Evolutionary conservation across 1,284 basidiomycete species (phyloP).

Genomic region (Apiotrichum sp.): DNA sequence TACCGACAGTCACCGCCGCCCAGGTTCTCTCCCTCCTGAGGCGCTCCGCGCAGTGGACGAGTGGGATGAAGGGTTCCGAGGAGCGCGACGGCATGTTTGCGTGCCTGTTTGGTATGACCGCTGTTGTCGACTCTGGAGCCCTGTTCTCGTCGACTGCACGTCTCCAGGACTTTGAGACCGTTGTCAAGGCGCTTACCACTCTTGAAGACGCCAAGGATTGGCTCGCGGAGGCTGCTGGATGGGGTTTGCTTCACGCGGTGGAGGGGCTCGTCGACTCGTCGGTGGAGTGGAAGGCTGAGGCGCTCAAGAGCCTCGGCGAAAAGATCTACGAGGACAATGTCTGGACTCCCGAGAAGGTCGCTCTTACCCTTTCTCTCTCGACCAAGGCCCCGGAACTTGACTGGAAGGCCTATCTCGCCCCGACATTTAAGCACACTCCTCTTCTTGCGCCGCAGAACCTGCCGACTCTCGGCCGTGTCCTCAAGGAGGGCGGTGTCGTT

Average conservation of each 20-base stretch:
- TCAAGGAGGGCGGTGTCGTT: constrained; percentile 54
- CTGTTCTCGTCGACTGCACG: constrained; percentile 60
- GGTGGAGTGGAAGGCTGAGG: constrained; percentile 67
- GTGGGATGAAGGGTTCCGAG: constrained; percentile 78
- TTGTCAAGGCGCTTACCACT: constrained; percentile 60
- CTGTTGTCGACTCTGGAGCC: constrained; percentile 73
- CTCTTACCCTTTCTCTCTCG: constrained; percentile 62
- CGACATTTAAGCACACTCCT: constrained; percentile 69
- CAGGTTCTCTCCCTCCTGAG: constrained; percentile 69
- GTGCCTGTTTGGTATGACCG: constrained; percentile 79
- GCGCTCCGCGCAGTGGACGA: constrained; percentile 61
- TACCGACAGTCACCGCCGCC: constrained; percentile 68
- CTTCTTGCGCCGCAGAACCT: constrained; percentile 64
- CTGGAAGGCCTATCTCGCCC: constrained; percentile 64
- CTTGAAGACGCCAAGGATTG: constrained; percentile 81
- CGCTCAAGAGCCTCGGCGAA: constrained; percentile 54
- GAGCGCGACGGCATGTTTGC: constrained; percentile 89
- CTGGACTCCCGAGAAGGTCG: constrained; percentile 86
- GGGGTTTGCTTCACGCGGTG: constrained; percentile 64
- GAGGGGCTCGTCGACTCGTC: constrained; percentile 57
- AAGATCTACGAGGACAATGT: constrained; percentile 55
- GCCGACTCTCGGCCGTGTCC: constrained; percentile 62
- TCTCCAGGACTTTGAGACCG: constrained; percentile 58
- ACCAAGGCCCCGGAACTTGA: constrained; percentile 50
- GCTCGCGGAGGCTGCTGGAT: constrained; percentile 88